These are phyloP conservation scores for Saccharata proteae DNA, from an alignment of 2,329 filamentous ascomycete species.

Conservation along the genomic window DNA sequence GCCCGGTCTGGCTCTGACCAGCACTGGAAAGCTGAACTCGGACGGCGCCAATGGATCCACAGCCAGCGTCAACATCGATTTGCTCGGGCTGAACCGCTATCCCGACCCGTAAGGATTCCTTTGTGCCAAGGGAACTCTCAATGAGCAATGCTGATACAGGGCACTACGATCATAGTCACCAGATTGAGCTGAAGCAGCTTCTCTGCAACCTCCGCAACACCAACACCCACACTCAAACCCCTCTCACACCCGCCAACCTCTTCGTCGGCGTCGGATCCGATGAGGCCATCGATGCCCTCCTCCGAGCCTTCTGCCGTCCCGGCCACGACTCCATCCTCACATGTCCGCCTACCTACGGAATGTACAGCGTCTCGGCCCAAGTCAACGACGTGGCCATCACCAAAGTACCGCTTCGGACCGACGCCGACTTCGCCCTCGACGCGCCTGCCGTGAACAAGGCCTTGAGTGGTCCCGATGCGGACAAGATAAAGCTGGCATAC, in stretches of 20 bases:
- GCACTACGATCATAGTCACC: slow-evolving; percentile 41
- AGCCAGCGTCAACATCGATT: slow-evolving; percentile 52
- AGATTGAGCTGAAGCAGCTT: slow-evolving; percentile 70
- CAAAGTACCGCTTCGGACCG: slow-evolving; percentile 67
- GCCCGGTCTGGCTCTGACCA: slow-evolving; percentile 53
- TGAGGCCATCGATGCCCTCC: slow-evolving; percentile 88
- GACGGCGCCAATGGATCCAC: slow-evolving; percentile 25
- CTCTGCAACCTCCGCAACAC: slow-evolving; percentile 83
- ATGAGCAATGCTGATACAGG: neutral
- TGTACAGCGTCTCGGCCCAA: slow-evolving; percentile 91
- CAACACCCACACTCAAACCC: slow-evolving; percentile 62
- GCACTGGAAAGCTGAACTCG: slow-evolving; percentile 36
- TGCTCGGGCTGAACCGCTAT: slow-evolving; percentile 80
- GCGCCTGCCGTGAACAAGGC: slow-evolving; percentile 55
- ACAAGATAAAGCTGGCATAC: slow-evolving; percentile 75
- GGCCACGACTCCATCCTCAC: slow-evolving; percentile 82
- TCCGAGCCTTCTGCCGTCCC: slow-evolving; percentile 86
- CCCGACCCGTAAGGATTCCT: slow-evolving; percentile 57
- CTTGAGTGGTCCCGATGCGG: slow-evolving; percentile 43
- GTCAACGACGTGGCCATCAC: slow-evolving; percentile 85
- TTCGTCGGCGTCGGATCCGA: slow-evolving; percentile 95
- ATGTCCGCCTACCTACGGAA: slow-evolving; percentile 94
- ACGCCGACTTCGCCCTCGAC: slow-evolving; percentile 59
- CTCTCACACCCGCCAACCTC: slow-evolving; percentile 66
- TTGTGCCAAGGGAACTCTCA: neutral